Evolutionary conservation across 1,284 basidiomycete species (phyloP), one percentile per base, ranked within the genome.

Genomic region (Sporisorium exsertum): DNA sequence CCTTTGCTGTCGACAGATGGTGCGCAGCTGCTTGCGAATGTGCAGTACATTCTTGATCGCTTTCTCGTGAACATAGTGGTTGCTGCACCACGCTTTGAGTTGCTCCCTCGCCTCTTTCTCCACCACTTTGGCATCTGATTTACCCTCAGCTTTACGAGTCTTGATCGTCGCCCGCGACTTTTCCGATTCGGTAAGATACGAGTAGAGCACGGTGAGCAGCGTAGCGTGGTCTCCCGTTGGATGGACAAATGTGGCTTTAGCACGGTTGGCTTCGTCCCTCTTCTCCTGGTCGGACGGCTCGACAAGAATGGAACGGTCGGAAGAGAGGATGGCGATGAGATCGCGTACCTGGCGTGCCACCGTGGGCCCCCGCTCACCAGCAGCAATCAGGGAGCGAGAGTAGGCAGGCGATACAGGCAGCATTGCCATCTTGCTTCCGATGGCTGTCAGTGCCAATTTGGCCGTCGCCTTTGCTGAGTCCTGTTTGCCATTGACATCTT

Each of bases 61-160:
- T 26, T 81, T 78, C 35, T 82, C 68, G 58, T 79, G 76, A 3
- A 85, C 71, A n/a, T 29, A 78, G 57, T 85, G 78, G 24, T 74
- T 69, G 33, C 65, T 62, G 56, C 84, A 85, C 84, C 84, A 85
- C 8, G 70, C 76, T 32, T 63, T 88, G 58, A 91, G 86, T 5
- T 87, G 88, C 45, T 74, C 72, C 32, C 64, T 45, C 5, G 49
- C 63, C 33, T 74, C 68, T 56, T 59, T 64, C 15, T 67, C 62
- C 1, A 53, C 37, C 27, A 50, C 62, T n/a, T 68, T 75, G 3
- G 26, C 22, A 13, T 61, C 58, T 16, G 16, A 51, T 43, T 57
- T 66, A 15, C 42, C 37, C 4, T 71, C 58, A 8, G 12, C 16
- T 22, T 61, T 72, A 9, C 55, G 42, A 18, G 33, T 37, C 20